These are phyloP conservation scores for Macrophomina pseudophaseolina DNA, from an alignment of 2,329 filamentous ascomycete species.

Conservation along the genomic window DNA sequence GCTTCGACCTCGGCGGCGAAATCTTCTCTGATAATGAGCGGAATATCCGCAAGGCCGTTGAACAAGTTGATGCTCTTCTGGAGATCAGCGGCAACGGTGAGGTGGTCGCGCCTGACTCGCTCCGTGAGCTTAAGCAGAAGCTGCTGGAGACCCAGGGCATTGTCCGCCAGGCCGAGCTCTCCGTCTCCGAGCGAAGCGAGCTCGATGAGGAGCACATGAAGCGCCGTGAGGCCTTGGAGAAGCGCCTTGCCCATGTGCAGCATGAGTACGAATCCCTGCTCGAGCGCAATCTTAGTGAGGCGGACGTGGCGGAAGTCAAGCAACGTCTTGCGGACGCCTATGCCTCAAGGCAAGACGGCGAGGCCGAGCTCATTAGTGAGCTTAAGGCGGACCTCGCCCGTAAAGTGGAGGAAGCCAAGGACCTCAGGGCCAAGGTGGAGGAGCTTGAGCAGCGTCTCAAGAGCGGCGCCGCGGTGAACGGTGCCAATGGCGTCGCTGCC, in stretches of 20 bases:
- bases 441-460: conserved; percentile 78
- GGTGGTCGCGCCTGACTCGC: conserved; percentile 78
- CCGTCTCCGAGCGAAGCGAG: conserved; percentile 72
- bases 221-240: conserved; percentile 76
- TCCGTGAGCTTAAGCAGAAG: conserved; percentile 76
- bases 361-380: conserved; percentile 75
- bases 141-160: conserved; percentile 90
- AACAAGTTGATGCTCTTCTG: conserved; percentile 78
- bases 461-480: conserved; percentile 56
- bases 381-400: conserved; percentile 76
- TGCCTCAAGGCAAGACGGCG: conserved; percentile 73
- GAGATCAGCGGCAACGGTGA: conserved; percentile 79
- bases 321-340: conserved; percentile 77
- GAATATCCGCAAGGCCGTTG: conserved; percentile 80
- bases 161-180: conserved; percentile 88
- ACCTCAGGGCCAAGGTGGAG: conserved; percentile 80
- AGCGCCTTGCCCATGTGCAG: conserved; percentile 74
- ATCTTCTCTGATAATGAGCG: conserved; percentile 93
- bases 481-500: conserved; percentile 62
- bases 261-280: conserved; percentile 84
- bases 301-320: conserved; percentile 85
- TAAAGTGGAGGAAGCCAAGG: conserved; percentile 80
- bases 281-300: conserved; percentile 76
- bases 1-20: conserved; percentile 91
- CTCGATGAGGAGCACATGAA: conserved; percentile 66